A percentile compares a stretch with the other conserved stretches of the same genome.
Evolutionary conservation across 306 rosid species (phyloP).

Genomic region (Fragaria iinumae): DNA sequence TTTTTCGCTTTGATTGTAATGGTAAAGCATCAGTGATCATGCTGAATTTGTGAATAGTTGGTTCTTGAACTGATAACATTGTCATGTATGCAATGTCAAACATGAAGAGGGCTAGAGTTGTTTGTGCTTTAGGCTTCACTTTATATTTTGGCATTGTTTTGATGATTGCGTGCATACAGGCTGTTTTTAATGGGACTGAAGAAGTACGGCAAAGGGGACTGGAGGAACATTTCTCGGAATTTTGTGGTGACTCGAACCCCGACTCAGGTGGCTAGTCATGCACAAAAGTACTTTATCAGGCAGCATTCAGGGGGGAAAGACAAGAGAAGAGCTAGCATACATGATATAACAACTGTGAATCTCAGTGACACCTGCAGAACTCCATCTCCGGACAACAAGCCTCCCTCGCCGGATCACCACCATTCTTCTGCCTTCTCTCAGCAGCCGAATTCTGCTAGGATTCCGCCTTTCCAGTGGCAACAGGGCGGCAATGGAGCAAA

Average conservation of each 20-base stretch:
- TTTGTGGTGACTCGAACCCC: slow-evolving; percentile 75
- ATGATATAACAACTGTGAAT: slow-evolving; percentile 90
- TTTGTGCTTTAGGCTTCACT: neutral
- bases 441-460: slow-evolving; percentile 33
- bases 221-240: slow-evolving; percentile 89
- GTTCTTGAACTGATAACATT: neutral
- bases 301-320: slow-evolving; percentile 86
- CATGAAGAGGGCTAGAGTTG: neutral
- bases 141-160: neutral
- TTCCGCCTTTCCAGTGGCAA: slow-evolving; percentile 61
- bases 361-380: slow-evolving; percentile 47
- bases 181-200: slow-evolving; percentile 80
- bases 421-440: slow-evolving; percentile 30
- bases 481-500: slow-evolving; percentile 38
- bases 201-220: slow-evolving; percentile 89
- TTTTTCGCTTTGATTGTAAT: slow-evolving; percentile 17
- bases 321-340: slow-evolving; percentile 92
- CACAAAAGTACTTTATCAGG: slow-evolving; percentile 90
- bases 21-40: neutral
- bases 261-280: slow-evolving; percentile 97
- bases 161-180: slow-evolving; percentile 36
- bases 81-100: neutral
- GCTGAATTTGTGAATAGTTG: neutral
- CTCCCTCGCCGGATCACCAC: slow-evolving; percentile 46
- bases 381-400: slow-evolving; percentile 51